Conservation (phyloP, 2,329 filamentous ascomycete genomes). For the Trichophyton rubrum region DNA sequence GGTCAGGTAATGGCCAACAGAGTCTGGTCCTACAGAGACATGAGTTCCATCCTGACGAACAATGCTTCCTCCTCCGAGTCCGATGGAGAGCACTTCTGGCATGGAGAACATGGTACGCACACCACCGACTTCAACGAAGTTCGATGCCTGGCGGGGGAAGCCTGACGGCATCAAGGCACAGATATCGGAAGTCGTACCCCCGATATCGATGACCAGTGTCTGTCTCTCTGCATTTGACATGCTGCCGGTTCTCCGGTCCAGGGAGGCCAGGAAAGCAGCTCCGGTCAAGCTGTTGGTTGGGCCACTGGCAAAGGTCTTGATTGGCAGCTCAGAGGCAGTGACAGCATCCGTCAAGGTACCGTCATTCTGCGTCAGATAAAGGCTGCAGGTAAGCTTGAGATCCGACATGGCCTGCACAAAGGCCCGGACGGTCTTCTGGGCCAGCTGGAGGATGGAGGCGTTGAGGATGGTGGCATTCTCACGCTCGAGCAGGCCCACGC, state of each 20-base stretch:
- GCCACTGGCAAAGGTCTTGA: constrained; percentile 50
- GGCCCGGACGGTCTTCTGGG: constrained; percentile 43
- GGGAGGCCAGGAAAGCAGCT: constrained; percentile 45
- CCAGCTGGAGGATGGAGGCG: constrained; percentile 48
- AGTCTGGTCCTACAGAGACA: constrained; percentile 47
- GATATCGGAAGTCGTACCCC: constrained; percentile 54
- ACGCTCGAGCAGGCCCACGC: constrained; percentile 40
- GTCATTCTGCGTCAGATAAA: constrained; percentile 53
- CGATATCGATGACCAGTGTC: constrained; percentile 48
- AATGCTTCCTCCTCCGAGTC: constrained; percentile 44
- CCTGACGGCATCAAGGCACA: constrained; percentile 49
- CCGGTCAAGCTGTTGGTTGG: constrained; percentile 53
- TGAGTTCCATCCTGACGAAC: constrained; percentile 26
- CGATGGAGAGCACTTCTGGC: constrained; percentile 45
- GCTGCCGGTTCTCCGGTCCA: constrained; percentile 11
- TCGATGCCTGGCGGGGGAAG: constrained; percentile 50
- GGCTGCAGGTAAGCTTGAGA: constrained; percentile 41
- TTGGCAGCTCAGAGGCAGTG: constrained; percentile 44
- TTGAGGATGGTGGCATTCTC: constrained; percentile 56
- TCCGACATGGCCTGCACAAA: constrained; percentile 43
- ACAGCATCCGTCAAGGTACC: constrained; percentile 47
- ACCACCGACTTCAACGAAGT: constrained; percentile 50
- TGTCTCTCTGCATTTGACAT: constrained; percentile 15
- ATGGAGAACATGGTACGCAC: constrained; percentile 52
- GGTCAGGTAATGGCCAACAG: constrained; percentile 47